Evolutionary conservation across 2,329 filamentous ascomycete genomes (phyloP), one percentile per base, ranked within the genome.

Genomic region (Alternaria infectoria): DNA sequence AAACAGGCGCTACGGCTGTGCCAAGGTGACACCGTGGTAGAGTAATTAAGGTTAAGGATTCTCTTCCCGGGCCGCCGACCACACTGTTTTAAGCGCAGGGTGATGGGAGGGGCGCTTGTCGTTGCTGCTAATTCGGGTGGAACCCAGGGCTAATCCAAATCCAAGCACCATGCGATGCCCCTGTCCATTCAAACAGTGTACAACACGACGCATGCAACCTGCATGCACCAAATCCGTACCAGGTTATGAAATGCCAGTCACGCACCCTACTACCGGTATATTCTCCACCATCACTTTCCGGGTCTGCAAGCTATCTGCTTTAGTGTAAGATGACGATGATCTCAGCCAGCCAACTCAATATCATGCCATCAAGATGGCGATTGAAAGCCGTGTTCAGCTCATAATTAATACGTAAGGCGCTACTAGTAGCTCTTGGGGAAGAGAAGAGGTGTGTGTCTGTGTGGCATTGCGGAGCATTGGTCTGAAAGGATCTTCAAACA

Each of bases 51-150:
- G 67, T 72, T 70, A 58, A 56, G 60, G 28, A 61, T 62, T 60
- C 46, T 57, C 62, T 69, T 66, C 69, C 68, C 66, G 68, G 66
- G 65, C 65, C 67, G 64, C 66, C 67, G 55, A 62, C 61, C 54
- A 50, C 59, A 67, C 62, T 67, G 67, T 50, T 43, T 44, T 32
- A 30, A 28, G 44, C 62, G 65, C 66, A 69, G 60, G 57, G 61
- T 69, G 68, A 69, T 69, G 66, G 65, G 51, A 57, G 63, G 69
- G 65, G 65, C 67, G 71, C 57, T 45, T 69, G 73, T 77, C 70
- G 28, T 70, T 77, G 52, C 62, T 55, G 44, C 17, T 43, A 50
- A 56, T 36, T 47, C 59, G 50, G 59, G 66, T 70, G 49, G 60
- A 45, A 60, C 67, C 21, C 28, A 49, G 62, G 71, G 72, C 45